Evolutionary conservation across 768 basidiomycete genomes (phyloP), one percentile per base, ranked within the genome.

Genomic region (Paxillus involutus): DNA sequence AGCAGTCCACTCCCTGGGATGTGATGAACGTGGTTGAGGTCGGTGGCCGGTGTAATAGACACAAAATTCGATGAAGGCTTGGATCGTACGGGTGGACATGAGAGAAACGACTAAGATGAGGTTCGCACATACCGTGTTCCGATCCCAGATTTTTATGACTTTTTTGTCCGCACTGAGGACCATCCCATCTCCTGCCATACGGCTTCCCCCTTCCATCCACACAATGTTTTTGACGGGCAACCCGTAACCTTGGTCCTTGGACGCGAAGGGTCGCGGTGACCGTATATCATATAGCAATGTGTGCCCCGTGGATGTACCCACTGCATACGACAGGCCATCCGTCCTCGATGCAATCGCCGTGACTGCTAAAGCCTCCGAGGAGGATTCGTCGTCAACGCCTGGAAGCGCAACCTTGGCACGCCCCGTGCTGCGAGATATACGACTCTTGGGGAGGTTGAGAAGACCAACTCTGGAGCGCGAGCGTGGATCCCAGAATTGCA

Each of bases 201-300:
- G 77, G 49, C 78, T 83, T 11, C 90, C 91, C 35, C 91, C 91
- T 63, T 95, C 91, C 17, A 98, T 83, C 97, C 97, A 99, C 14
- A 78, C 69, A 3, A 98, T 82, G 47, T 78, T 86, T 68, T 89
- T 89, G 32, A 99, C 78, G 0, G 95, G 89, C 43, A 98, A 73
- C 1, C 96, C 96, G 61, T 98, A 98, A 0, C 97, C 97, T 72
- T 98, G 97, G 66, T 99, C 97, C 66, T 99, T 98, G 56, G 85
- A 66, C 1, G 92, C 94, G 61, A 89, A 94, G 21, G 92, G 87
- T 37, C 79, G 80, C 5, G 86, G 80, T 9, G 90, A 85, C 43
- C 97, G 88, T 62, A 99, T 83, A 67, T 99, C 97, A 68, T 98
- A 99, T 13, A 99, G 77, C 4, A 98, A 73, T 0, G 93, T 94